These are phyloP conservation scores for Coemansia sp. DNA, from an alignment of 192 early-diverging fungal species.

Conservation along the genomic window DNA sequence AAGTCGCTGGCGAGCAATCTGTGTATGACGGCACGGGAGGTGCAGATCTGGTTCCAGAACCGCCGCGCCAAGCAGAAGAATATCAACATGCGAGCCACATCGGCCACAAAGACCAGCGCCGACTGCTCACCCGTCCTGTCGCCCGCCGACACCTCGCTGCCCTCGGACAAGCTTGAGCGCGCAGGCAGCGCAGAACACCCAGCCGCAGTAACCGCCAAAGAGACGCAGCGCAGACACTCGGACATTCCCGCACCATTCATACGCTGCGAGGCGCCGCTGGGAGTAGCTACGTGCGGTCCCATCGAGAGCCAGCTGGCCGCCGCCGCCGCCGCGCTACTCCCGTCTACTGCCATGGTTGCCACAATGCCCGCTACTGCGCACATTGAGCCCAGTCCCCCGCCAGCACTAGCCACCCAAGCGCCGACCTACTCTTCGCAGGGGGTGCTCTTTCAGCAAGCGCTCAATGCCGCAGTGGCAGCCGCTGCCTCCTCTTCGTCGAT, in stretches of 20 bases:
- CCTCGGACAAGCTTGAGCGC: slow-evolving; percentile 9
- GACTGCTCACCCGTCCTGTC: background rate
- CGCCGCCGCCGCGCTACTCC: background rate
- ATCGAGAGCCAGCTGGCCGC: slow-evolving; percentile 8
- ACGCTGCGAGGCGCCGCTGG: slow-evolving; percentile 3
- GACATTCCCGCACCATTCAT: slow-evolving; percentile 28
- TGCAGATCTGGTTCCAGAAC: slow-evolving; percentile 88
- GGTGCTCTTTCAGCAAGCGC: background rate
- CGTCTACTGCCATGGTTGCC: slow-evolving; percentile 13
- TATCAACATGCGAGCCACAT: slow-evolving; percentile 36
- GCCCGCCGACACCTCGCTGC: background rate
- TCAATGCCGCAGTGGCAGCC: slow-evolving; percentile 2
- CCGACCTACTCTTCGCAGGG: background rate
- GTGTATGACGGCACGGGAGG: slow-evolving; percentile 68
- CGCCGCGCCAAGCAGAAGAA: slow-evolving; percentile 74
- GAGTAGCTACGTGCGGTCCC: slow-evolving; percentile 7
- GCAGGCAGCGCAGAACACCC: slow-evolving; percentile 22
- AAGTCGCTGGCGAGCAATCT: slow-evolving; percentile 60
- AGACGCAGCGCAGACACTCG: slow-evolving; percentile 33
- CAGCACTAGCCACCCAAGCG: background rate
- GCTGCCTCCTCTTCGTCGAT: background rate
- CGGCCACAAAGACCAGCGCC: background rate
- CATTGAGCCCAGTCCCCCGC: slow-evolving; percentile 9
- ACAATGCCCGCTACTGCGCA: slow-evolving; percentile 14
- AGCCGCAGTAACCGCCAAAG: background rate